Evolutionary conservation across 345 rosid genomes (phyloP).

Genomic region (Citrus sinensis): DVS_A1.0 CM039162.1:31711501-31712000

Average conservation of each 20-base stretch:
- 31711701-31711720: conserved; percentile 23
- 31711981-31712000: background rate
- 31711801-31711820: background rate
- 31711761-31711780: conserved; percentile 31
- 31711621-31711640: conserved; percentile 26
- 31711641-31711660: conserved; percentile 30
- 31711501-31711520: background rate
- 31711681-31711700: conserved; percentile 27
- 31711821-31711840: conserved; percentile 15
- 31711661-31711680: conserved; percentile 18
- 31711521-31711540: conserved; percentile 32
- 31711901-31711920: conserved; percentile 15
- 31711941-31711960: background rate
- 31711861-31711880: conserved; percentile 32
- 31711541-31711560: conserved; percentile 21
- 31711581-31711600: conserved; percentile 22
- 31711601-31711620: conserved; percentile 16
- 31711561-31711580: conserved; percentile 18
- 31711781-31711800: conserved; percentile 20
- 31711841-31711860: conserved; percentile 35
- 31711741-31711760: conserved; percentile 22
- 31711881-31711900: conserved; percentile 19
- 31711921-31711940: too few species aligned
- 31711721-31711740: conserved; percentile 26
- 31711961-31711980: background rate